Base-by-base conservation (phyloP, 805 yeast genomes). In the Yamadazyma sp. region DNA sequence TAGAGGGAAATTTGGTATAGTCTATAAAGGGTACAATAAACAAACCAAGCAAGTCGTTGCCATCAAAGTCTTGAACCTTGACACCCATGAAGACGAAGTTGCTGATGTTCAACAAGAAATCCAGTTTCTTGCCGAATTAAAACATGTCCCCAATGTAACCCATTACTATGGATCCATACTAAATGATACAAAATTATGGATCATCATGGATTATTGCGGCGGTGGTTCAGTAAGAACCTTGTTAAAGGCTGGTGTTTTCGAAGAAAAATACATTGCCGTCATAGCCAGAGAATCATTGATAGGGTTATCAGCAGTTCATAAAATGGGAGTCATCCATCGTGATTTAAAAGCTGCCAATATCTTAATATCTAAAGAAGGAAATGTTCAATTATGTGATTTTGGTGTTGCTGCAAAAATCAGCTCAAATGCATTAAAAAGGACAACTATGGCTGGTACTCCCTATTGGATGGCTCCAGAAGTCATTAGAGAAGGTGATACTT, bases 391-490 rank as follows among this genome's bases (percentile, higher is more conserved):
- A 29, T 91, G 98, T 70, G 99, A 93, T 59, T 93, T 93, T 62
- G 99, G 99, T 21, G 98, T 94, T 15, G 98, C 99, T 1, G 97
- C 97, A 1, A 91, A 87, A 55, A 66, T 89, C 28, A 78, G 94
- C 2, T 73, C 89, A 23, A 74, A 81, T 24, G 77, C 80, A 13
- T 57, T 81, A 30, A 86, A 88, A 55, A 71, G 98, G 49, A 85
- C 91, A 23, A 93, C 98, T 0, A 88, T 94, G 78, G 98, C 96
- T 0, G 95, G 95, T 6, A 85, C 95, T 0, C 94, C 94, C 0
- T 93, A 88, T 55, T 93, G 98, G 98, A 93, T 93, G 98, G 97
- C 98, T 0, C 98, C 98, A 0, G 98, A 91, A 58, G 98, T 91
- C 21, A 91, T 91, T 25, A 75, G 86, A 63, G 97, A 91, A 58